Evolutionary conservation across 768 basidiomycete species (phyloP), one percentile per base, ranked within the genome.

Genomic region (Pleurotus eryngii): DNA sequence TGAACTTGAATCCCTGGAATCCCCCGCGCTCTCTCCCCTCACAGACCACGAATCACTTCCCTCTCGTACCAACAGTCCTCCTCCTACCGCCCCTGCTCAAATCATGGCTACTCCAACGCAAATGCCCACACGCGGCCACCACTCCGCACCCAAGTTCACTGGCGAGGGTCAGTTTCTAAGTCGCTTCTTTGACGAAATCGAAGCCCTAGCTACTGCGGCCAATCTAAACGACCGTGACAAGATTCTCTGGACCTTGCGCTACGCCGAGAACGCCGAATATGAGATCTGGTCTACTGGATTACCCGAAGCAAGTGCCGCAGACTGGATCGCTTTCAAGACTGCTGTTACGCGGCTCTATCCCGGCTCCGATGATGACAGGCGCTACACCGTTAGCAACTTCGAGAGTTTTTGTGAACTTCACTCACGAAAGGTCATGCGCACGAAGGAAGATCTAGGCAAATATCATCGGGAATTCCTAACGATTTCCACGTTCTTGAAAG

Each of bases 311-410:
- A 17, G 18, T 1, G 50, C 12, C 8, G 26, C n/a, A 15, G 8
- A 53, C 37, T 53, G 50, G 50, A n/a, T 20, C 5, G 50, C 50
- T 5, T 53, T 53, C 20, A 53, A 53, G 20, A 24, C 50, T 5
- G 50, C 50, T 11, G 37, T 53, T n/a, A 20, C 35, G 8, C 17
- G 18, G 27, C 17, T 53, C 30, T 53, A 53, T 22, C 50, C 50
- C 3, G 50, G 39, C 15, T 38, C 50, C 7, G 37, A 53, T 42
- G 50, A 53, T 14, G 37, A 53, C 14, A 15, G 50, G 9, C 35
- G 22, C 37, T 53, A 39, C 20, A 39, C 50, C 18, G 17, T 40
- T 7, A 20, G 27, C 17, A 24, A 42, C 37, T 40, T 53, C 37
- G 37, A 53, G 15, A 20, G 37, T 4, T 39, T 53, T n/a, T n/a